phyloP scores from a whole-genome alignment of 1,284 basidiomycete species.

The Irpex rosettiformis region DNA sequence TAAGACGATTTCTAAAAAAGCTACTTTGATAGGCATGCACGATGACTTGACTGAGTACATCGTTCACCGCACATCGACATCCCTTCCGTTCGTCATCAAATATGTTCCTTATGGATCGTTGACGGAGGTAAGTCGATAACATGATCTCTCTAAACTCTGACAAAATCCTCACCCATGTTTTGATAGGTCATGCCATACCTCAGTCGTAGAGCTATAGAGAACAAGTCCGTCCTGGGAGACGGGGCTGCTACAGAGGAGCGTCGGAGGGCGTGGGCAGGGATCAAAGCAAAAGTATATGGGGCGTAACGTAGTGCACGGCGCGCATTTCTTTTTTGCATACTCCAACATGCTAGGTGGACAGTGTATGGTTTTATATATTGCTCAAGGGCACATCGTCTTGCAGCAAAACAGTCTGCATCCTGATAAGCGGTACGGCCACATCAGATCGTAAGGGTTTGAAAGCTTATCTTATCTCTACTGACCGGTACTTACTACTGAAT shows the following conservation, averaged over 20 bases:
- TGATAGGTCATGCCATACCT: conserved; percentile 63
- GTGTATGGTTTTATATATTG: neutral
- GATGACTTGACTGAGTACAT: conserved; percentile 77
- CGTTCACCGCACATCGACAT: conserved; percentile 50
- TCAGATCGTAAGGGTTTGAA: too few species aligned
- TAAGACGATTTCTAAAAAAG: neutral
- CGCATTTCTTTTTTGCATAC: neutral
- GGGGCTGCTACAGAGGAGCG: conserved; percentile 51
- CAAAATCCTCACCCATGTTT: neutral
- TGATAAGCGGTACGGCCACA: too few species aligned
- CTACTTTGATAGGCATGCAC: conserved; percentile 63
- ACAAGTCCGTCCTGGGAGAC: conserved; percentile 59
- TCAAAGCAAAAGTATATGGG: conserved; percentile 19
- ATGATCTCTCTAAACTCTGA: neutral
- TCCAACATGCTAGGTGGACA: neutral
- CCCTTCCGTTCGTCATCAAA: conserved; percentile 76
- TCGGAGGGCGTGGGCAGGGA: conserved; percentile 35
- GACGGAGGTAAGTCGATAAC: conserved; percentile 44
- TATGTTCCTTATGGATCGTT: conserved; percentile 84
- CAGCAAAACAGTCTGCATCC: too few species aligned
- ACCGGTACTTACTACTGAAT: too few species aligned
- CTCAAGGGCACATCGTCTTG: neutral
- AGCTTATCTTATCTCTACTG: too few species aligned
- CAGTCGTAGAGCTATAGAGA: conserved; percentile 64
- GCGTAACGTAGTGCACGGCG: neutral